Conservation (phyloP, 2,329 filamentous ascomycete species). For the Coniochaeta prunicola region DNA sequence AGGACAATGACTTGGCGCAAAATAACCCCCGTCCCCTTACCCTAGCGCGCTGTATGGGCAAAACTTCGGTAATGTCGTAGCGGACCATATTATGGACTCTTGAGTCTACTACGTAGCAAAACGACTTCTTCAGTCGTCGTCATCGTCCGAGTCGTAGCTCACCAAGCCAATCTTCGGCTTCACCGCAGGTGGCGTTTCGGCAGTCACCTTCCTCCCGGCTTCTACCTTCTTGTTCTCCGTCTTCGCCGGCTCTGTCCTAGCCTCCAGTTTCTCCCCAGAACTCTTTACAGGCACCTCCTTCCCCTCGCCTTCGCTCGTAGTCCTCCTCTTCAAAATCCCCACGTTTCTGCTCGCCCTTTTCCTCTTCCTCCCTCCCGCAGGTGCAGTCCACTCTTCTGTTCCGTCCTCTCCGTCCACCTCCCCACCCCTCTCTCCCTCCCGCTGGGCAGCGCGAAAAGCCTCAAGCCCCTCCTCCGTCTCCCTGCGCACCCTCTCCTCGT, state of each 20-base stretch:
- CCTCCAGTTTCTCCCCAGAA: slow-evolving; percentile 4
- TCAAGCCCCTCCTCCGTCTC: slow-evolving; percentile 52
- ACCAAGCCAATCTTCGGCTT: slow-evolving; percentile 36
- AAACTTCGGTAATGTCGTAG: not conserved
- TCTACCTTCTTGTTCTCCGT: not conserved
- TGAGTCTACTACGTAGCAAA: no score
- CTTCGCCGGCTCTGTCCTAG: not conserved
- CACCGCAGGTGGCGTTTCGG: not conserved
- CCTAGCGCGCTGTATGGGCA: no score
- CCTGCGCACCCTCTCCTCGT: slow-evolving; percentile 44
- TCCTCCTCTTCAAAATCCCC: slow-evolving; percentile 23
- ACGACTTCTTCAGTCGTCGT: slow-evolving; percentile 30
- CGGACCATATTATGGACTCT: no score
- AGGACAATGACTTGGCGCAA: not conserved
- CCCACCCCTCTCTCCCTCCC: slow-evolving; percentile 9
- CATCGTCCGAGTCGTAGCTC: slow-evolving; percentile 49
- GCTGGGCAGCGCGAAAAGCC: slow-evolving; percentile 47
- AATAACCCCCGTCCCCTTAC: no score
- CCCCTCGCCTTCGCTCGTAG: slow-evolving; percentile 9
- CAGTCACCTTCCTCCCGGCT: not conserved
- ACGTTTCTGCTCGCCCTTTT: slow-evolving; percentile 28
- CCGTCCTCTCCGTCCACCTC: slow-evolving; percentile 8
- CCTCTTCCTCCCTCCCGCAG: slow-evolving; percentile 23
- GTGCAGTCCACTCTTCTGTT: slow-evolving; percentile 15
- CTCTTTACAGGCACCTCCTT: slow-evolving; percentile 4